These are phyloP conservation scores for Alternaria rosae DNA, from an alignment of 2,329 filamentous ascomycete genomes.

Conservation along the genomic window DNA sequence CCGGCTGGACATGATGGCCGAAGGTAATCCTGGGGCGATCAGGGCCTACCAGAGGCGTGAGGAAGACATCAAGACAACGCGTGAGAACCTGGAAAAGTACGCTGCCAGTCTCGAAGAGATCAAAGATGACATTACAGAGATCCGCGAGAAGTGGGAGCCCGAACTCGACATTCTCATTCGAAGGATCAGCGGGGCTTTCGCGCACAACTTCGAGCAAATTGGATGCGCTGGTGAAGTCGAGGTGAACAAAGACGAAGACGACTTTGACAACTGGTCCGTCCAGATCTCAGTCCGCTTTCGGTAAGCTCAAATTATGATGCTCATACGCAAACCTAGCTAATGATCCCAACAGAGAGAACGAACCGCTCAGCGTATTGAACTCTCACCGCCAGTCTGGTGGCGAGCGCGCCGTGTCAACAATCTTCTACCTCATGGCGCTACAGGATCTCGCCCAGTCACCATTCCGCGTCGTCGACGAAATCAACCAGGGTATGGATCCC, in stretches of 20 bases:
- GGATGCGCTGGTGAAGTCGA: constrained; percentile 90
- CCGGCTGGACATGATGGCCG: constrained; percentile 80
- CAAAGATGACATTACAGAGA: constrained; percentile 65
- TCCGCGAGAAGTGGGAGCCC: constrained; percentile 83
- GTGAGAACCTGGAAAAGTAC: constrained; percentile 64
- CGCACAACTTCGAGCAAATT: constrained; percentile 92
- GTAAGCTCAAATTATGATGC: constrained; percentile 55
- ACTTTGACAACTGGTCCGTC: constrained; percentile 94
- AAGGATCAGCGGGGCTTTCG: constrained; percentile 89
- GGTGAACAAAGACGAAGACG: constrained; percentile 83
- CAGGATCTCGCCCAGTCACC: constrained; percentile 92
- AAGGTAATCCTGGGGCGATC: constrained; percentile 77
- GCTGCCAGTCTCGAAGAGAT: constrained; percentile 64
- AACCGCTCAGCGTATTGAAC: constrained; percentile 83
- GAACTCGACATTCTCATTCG: constrained; percentile 77
- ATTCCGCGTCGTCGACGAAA: constrained; percentile 98
- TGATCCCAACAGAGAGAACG: constrained; percentile 60
- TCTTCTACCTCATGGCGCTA: constrained; percentile 98
- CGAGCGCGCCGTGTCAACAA: constrained; percentile 93
- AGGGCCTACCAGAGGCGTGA: constrained; percentile 67
- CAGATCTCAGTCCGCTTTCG: constrained; percentile 96
- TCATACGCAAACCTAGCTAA: constrained; percentile 10
- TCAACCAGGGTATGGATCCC: constrained; percentile 99
- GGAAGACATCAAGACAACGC: constrained; percentile 72
- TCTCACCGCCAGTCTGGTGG: constrained; percentile 95